Conservation (phyloP, 345 rosid species). For the Theobroma cacao region DNA sequence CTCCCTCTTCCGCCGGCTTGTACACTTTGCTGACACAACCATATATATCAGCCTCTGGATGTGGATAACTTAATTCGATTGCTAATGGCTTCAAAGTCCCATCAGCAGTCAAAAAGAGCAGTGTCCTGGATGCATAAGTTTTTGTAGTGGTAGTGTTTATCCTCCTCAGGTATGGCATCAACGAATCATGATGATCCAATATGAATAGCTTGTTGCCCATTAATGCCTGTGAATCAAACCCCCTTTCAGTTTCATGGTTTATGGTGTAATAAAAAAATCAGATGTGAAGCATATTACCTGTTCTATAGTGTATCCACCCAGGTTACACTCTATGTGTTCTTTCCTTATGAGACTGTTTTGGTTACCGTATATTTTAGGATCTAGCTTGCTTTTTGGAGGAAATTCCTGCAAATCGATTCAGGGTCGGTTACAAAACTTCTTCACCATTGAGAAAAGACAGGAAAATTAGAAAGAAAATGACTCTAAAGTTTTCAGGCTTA, state of each 20-base stretch:
- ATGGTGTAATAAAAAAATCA: background rate
- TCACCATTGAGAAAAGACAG: background rate
- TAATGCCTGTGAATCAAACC: constrained; percentile 48
- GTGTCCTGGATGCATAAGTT: constrained; percentile 74
- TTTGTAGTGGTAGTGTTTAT: constrained; percentile 59
- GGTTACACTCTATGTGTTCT: constrained; percentile 46
- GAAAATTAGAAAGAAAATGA: constrained; percentile 35
- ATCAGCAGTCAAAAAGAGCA: constrained; percentile 66
- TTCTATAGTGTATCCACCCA: constrained; percentile 34
- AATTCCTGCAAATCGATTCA: constrained; percentile 49
- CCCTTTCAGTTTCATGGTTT: background rate
- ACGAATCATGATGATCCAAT: constrained; percentile 70
- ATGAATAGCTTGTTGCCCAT: constrained; percentile 56
- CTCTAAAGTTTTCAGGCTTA: background rate
- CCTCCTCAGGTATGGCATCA: constrained; percentile 67
- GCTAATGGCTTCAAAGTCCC: constrained; percentile 82
- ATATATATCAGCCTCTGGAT: constrained; percentile 52
- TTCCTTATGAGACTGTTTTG: constrained; percentile 55
- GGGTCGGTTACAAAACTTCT: background rate
- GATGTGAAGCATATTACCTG: background rate
- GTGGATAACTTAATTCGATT: constrained; percentile 78
- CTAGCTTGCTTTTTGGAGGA: constrained; percentile 67
- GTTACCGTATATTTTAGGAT: constrained; percentile 49
- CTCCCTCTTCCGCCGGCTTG: constrained; percentile 64
- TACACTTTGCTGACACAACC: constrained; percentile 62